Evolutionary conservation across 2,329 filamentous ascomycete species (phyloP).

Genomic region (Stylonectria norvegica): DNA sequence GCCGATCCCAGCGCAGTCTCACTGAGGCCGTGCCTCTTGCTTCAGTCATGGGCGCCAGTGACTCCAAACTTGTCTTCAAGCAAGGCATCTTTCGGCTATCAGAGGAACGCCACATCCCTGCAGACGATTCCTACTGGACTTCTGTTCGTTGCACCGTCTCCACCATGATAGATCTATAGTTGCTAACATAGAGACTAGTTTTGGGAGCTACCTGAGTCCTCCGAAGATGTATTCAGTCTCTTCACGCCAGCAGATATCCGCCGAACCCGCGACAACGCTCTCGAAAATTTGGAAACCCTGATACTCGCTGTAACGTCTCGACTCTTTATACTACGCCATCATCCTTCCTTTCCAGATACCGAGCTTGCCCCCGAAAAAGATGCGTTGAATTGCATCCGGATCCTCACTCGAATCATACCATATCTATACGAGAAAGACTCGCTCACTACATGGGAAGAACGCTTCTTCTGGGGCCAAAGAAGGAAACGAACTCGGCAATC

Average conservation of each 20-base stretch:
- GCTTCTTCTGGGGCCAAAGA: conserved; percentile 84
- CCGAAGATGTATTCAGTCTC: conserved; percentile 94
- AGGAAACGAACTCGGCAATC: conserved; percentile 67
- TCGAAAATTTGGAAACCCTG: conserved; percentile 87
- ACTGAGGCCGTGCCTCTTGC: conserved; percentile 22
- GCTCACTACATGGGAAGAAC: conserved; percentile 80
- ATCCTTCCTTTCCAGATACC: conserved; percentile 84
- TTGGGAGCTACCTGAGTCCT: conserved; percentile 93
- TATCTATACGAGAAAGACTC: conserved; percentile 89
- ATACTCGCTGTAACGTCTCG: conserved; percentile 80
- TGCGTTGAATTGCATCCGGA: conserved; percentile 90
- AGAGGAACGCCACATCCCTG: conserved; percentile 82
- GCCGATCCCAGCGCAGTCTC: conserved; percentile 12
- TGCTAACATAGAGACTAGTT: conserved; percentile 56
- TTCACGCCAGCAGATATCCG: conserved; percentile 88
- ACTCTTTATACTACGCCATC: conserved; percentile 76
- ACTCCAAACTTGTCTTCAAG: conserved; percentile 98
- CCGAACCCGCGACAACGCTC: conserved; percentile 76
- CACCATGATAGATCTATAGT: conserved; percentile 4
- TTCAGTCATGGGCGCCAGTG: conserved; percentile 82
- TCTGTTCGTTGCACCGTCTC: conserved; percentile 58
- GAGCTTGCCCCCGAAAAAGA: conserved; percentile 82
- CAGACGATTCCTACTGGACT: conserved; percentile 89
- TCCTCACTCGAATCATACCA: conserved; percentile 84
- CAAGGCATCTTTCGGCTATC: conserved; percentile 95